These are phyloP conservation scores for Skeletonema grethae DNA, from an alignment of 108 stramenopile species.

Conservation along the genomic window DNA sequence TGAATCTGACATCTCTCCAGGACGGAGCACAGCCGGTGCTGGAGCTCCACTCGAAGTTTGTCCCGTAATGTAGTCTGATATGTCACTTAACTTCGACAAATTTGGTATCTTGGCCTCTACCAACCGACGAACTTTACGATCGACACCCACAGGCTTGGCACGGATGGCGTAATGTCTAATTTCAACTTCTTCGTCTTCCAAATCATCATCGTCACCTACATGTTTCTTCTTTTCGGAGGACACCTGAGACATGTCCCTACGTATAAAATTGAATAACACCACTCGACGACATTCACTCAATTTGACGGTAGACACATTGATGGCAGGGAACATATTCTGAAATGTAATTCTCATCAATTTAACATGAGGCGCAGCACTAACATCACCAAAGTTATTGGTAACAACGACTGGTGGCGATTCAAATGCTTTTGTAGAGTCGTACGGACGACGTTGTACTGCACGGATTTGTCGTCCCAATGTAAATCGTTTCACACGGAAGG, in stretches of 20 bases:
- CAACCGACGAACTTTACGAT: conserved; percentile 88
- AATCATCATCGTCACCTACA: conserved; percentile 33
- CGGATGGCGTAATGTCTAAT: conserved; percentile 97
- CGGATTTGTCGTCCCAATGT: conserved; percentile 83
- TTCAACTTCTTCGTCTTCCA: conserved; percentile 82
- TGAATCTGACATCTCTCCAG: conserved; percentile 72
- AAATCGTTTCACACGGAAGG: conserved; percentile 92
- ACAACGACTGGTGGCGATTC: conserved; percentile 92
- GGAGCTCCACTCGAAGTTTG: conserved; percentile 49
- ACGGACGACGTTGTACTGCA: conserved; percentile 86
- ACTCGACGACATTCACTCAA: conserved; percentile 95
- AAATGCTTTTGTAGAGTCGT: conserved; percentile 70
- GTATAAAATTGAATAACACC: conserved; percentile 89
- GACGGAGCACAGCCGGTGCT: conserved; percentile 35
- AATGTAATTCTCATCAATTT: conserved; percentile 97
- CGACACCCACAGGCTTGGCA: conserved; percentile 93
- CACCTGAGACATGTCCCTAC: conserved; percentile 30
- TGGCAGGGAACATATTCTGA: conserved; percentile 99
- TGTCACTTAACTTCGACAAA: conserved; percentile 88
- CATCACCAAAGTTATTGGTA: conserved; percentile 98
- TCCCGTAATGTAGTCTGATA: conserved; percentile 94
- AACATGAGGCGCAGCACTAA: conserved; percentile 82
- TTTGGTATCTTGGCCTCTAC: conserved; percentile 95
- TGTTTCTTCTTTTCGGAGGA: conserved; percentile 5
- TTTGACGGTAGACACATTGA: conserved; percentile 94